phyloP scores from a whole-genome alignment of 2,329 filamentous ascomycete genomes.

The Mycocentrospora acerina region DNA sequence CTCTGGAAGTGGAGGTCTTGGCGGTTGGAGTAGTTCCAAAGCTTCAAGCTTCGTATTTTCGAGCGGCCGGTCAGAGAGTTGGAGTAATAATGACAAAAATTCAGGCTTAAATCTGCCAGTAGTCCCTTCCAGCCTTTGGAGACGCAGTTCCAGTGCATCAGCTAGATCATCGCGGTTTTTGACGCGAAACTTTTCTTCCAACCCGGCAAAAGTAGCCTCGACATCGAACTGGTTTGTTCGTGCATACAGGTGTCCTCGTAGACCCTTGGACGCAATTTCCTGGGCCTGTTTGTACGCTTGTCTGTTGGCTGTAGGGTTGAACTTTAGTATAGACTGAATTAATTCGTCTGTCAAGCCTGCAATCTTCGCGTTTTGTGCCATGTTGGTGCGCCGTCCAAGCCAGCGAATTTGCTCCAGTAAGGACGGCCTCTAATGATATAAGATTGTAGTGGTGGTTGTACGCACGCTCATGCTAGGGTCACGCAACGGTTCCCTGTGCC shows the following conservation, averaged over 20 bases:
- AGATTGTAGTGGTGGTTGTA: constrained; percentile 6
- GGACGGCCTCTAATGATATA: constrained; percentile 2
- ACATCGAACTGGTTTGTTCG: constrained; percentile 55
- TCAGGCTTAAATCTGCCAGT: constrained; percentile 74
- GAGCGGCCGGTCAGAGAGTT: constrained; percentile 78
- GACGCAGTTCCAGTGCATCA: constrained; percentile 62
- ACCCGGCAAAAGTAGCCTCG: constrained; percentile 43
- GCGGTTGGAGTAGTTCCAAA: constrained; percentile 58
- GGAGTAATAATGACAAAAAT: constrained; percentile 72
- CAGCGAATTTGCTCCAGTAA: neutral
- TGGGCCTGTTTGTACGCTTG: constrained; percentile 41
- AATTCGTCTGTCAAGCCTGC: constrained; percentile 69
- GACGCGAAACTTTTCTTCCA: constrained; percentile 85
- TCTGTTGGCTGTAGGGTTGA: constrained; percentile 37
- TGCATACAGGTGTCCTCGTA: constrained; percentile 45
- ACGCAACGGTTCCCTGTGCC: constrained; percentile 6
- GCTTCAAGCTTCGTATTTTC: constrained; percentile 67
- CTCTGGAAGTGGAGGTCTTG: constrained; percentile 53
- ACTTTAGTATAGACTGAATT: constrained; percentile 63
- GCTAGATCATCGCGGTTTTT: constrained; percentile 78
- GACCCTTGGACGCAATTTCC: constrained; percentile 42
- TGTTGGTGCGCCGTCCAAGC: constrained; percentile 39
- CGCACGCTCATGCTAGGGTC: constrained; percentile 12
- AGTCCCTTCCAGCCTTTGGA: constrained; percentile 59
- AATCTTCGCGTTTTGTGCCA: constrained; percentile 71